Evolutionary conservation across 2,329 filamentous ascomycete species (phyloP), one percentile per base, ranked within the genome.

Genomic region (Sphaceloma murrayae): DNA sequence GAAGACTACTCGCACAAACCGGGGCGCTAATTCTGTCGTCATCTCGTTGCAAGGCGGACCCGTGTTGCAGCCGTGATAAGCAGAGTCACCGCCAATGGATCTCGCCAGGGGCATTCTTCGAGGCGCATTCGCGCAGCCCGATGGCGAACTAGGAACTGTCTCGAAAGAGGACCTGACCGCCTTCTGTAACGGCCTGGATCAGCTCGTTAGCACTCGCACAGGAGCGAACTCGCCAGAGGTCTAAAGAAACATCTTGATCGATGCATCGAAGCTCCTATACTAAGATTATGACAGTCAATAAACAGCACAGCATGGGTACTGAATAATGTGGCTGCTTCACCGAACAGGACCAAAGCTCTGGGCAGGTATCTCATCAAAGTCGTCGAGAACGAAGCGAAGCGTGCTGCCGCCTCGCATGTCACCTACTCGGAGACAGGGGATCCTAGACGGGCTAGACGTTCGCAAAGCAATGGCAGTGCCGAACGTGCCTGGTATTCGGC

Each of bases 221-320:
- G 11, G 17, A 18, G 33, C 44, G 19, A 24, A 27, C 9, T 26
- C 36, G 6, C 22, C 34, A 47, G 47, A 51, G 49, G 47, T 51
- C 47, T 44, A 42, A 38, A 21, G 11, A 19, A 26, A 36, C 18
- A 22, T 38, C 13, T 39, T 6, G 7, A 16, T 29, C 27, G 24
- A 26, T 13, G 13, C 7, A n/a, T n/a, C n/a, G 22, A 29, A 18
- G 27, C 19, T 27, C 31, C 18, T 32, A 29, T 39, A 36, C 49
- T 51, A 47, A 51, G 45, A 30, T 40, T 44, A 24, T 47, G 11
- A 14, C 49, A 51, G 47, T 51, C 48, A 34, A 45, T 44, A 46
- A 39, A 44, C 29, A 46, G 47, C 19, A 5, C 46, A 16, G 40
- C 43, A 42, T 49, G 49, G 49, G 47, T 49, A 9, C 34, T 48